Percentiles rank a stretch among this genome's conserved stretches.
Conservation (phyloP, 768 basidiomycete genomes). For the Rhodotorula graminis region DNA sequence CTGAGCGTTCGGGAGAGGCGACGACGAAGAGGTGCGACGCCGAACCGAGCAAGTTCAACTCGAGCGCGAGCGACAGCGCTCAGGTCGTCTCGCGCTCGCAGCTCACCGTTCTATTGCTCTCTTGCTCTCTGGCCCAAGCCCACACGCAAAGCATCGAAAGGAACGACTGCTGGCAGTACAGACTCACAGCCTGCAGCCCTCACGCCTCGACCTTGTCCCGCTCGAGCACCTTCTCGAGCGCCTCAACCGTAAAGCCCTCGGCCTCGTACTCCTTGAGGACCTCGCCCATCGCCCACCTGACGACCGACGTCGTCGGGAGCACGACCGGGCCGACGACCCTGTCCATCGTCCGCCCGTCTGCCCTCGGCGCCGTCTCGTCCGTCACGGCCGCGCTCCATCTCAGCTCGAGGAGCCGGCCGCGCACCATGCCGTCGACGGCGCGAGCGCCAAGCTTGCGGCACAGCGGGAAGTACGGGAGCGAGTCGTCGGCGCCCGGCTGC, state of each 20-base stretch:
- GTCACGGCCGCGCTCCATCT: constrained; percentile 50
- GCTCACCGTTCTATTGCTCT: no score
- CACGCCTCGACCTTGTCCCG: no score
- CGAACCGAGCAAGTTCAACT: no score
- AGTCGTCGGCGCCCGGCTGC: constrained; percentile 54
- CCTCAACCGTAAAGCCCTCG: neutral
- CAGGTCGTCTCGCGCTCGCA: no score
- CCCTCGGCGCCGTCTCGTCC: constrained; percentile 51
- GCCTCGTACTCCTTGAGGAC: constrained; percentile 75
- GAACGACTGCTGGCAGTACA: no score
- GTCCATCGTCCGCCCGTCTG: constrained; percentile 50
- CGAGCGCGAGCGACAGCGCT: no score
- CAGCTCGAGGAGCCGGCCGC: constrained; percentile 58
- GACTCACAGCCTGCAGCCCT: no score
- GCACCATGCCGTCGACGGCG: constrained; percentile 79
- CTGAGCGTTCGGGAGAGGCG: no score
- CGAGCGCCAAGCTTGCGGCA: constrained; percentile 77
- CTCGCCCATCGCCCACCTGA: constrained; percentile 76
- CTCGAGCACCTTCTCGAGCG: no score
- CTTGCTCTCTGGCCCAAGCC: no score
- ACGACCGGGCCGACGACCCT: constrained; percentile 67
- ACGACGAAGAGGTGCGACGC: no score
- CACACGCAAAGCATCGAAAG: no score
- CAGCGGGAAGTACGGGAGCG: constrained; percentile 72
- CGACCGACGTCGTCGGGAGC: constrained; percentile 71